These are phyloP conservation scores for Dinochytrium kinnereticum DNA, from an alignment of 371 early-diverging fungal genomes.

Conservation along the genomic window DNA sequence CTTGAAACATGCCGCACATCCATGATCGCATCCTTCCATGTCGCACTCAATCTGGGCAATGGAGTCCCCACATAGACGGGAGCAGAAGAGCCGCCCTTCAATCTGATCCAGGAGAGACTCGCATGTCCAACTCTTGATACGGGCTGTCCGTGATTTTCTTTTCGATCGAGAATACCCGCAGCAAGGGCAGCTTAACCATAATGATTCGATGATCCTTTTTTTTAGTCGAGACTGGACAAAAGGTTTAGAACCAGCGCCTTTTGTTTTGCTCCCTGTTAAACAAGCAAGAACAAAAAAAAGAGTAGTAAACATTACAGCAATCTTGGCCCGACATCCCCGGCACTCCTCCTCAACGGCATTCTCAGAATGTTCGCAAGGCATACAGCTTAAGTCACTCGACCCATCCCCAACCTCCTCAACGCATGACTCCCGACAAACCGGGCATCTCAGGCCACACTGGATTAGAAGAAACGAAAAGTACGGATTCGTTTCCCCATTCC, in stretches of 20 bases:
- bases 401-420: conserved; percentile 5
- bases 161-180: not conserved
- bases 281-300: no score
- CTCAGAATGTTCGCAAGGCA: not conserved
- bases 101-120: conserved; percentile 6
- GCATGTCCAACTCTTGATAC: not conserved
- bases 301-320: not conserved
- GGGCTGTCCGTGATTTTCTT: not conserved
- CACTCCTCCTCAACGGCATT: not conserved
- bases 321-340: not conserved
- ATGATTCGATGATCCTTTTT: not conserved
- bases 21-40: conserved; percentile 6
- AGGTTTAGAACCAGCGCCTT: no score
- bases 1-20: conserved; percentile 14
- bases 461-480: not conserved
- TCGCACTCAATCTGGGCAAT: conserved; percentile 8
- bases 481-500: not conserved
- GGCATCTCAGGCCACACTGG: conserved; percentile 10
- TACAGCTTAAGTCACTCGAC: not conserved
- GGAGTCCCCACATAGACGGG: not conserved
- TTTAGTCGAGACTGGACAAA: not conserved
- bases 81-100: conserved; percentile 4
- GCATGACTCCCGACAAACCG: conserved; percentile 13
- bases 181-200: conserved; percentile 3
- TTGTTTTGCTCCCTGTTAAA: no score